Conservation (phyloP, 2,329 filamentous ascomycete species). For the Pestalotiopsis sp. region DNA sequence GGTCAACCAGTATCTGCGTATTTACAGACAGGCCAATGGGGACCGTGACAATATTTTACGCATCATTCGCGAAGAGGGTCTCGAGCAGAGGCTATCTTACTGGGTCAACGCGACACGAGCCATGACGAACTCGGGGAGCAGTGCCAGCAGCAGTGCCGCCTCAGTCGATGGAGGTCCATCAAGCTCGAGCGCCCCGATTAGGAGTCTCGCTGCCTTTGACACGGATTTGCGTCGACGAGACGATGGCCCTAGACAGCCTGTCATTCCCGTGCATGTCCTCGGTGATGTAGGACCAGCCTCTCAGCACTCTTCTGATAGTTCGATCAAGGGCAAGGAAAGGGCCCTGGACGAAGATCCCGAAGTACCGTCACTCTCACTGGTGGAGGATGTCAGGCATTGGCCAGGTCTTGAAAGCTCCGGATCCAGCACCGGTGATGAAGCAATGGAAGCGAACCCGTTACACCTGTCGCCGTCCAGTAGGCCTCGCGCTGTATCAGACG, state of each 20-base stretch:
- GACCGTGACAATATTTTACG: constrained; percentile 58
- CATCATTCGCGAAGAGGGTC: constrained; percentile 61
- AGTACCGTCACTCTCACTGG: neutral
- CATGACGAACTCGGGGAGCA: constrained; percentile 20
- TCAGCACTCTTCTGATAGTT: neutral
- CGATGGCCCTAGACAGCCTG: no score
- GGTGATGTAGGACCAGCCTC: neutral
- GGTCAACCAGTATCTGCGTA: constrained; percentile 50
- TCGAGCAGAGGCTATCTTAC: constrained; percentile 58
- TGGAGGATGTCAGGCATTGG: constrained; percentile 12
- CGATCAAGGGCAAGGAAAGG: constrained; percentile 10
- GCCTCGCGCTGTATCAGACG: constrained; percentile 58
- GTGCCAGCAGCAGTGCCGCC: neutral
- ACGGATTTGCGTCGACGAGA: neutral
- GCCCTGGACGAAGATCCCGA: neutral
- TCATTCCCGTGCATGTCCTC: neutral
- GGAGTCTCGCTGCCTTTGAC: neutral
- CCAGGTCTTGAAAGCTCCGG: constrained; percentile 13
- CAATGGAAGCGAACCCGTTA: neutral
- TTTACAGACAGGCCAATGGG: constrained; percentile 60
- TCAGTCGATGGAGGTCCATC: neutral
- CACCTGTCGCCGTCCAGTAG: constrained; percentile 26
- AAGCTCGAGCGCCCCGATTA: neutral
- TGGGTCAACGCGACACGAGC: constrained; percentile 56
- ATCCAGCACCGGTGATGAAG: neutral